A percentile compares a stretch with the other conserved stretches of the same genome.
Evolutionary conservation across 495 filamentous ascomycete species (phyloP).

Genomic region (Penicillium tannophilum): DNA sequence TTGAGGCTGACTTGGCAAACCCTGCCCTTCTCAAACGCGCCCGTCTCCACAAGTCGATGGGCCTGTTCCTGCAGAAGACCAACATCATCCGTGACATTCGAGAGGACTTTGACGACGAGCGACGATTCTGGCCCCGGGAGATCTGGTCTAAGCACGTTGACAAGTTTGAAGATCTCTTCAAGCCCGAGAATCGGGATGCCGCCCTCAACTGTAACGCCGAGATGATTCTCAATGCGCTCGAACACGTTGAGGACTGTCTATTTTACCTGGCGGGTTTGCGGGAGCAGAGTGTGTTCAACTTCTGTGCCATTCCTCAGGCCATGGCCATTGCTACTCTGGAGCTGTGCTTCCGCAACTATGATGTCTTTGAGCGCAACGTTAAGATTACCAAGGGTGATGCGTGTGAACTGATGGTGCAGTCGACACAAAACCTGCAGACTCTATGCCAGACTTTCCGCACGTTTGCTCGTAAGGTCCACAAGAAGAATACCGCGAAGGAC

Average conservation of each 20-base stretch:
- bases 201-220: conserved; percentile 90
- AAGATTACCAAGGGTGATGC: conserved; percentile 97
- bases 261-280: conserved; percentile 96
- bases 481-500: conserved; percentile 93
- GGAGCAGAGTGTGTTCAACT: conserved; percentile 99
- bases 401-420: conserved; percentile 87
- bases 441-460: conserved; percentile 78
- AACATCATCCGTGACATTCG: conserved; percentile 97
- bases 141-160: conserved; percentile 95
- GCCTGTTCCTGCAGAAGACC: conserved; percentile 94
- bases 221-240: conserved; percentile 87
- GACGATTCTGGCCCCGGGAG: conserved; percentile 91
- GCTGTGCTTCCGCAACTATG: conserved; percentile 88
- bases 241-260: conserved; percentile 87
- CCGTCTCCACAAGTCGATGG: conserved; percentile 90
- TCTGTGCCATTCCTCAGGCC: conserved; percentile 94
- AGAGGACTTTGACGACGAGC: conserved; percentile 84
- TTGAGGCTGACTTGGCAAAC: conserved; percentile 86
- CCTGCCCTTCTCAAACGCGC: conserved; percentile 75
- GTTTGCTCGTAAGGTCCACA: conserved; percentile 79
- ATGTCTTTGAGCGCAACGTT: conserved; percentile 83
- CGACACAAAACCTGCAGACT: conserved; percentile 80
- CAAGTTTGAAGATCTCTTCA: conserved; percentile 87
- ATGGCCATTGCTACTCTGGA: conserved; percentile 97
- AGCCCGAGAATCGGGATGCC: conserved; percentile 73